phyloP scores from a whole-genome alignment of 192 early-diverging fungal species.

The Spinellus fusiger region DNA sequence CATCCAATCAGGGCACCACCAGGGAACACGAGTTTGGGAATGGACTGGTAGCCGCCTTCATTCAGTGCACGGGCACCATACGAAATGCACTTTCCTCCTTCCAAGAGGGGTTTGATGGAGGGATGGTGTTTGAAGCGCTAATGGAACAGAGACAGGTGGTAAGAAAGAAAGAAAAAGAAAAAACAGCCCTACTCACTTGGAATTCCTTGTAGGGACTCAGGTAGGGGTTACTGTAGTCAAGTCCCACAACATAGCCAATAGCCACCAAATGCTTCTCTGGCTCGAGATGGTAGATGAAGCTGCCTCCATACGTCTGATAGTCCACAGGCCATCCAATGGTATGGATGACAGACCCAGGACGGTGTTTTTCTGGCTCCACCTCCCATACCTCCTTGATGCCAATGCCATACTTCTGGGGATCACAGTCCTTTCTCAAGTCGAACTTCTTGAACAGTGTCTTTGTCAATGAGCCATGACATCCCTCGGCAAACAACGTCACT shows the following conservation, averaged over 20 bases:
- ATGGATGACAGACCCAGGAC: constrained; percentile 79
- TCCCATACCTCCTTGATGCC: constrained; percentile 99
- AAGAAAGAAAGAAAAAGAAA: not conserved
- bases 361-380: constrained; percentile 75
- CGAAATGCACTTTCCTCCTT: constrained; percentile 83
- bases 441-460: constrained; percentile 88
- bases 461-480: constrained; percentile 93
- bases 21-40: constrained; percentile 91
- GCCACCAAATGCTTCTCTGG: constrained; percentile 69
- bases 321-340: constrained; percentile 90
- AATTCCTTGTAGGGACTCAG: constrained; percentile 96
- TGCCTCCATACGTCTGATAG: constrained; percentile 87
- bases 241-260: constrained; percentile 83
- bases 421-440: constrained; percentile 77
- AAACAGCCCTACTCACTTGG: constrained; percentile 26
- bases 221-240: constrained; percentile 96
- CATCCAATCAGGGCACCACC: constrained; percentile 95
- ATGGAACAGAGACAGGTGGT: not conserved
- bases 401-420: constrained; percentile 92
- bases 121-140: constrained; percentile 95
- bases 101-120: constrained; percentile 68
- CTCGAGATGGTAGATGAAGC: constrained; percentile 95
- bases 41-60: constrained; percentile 93
- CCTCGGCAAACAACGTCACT: constrained; percentile 94
- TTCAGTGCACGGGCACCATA: constrained; percentile 97